These are phyloP conservation scores for Fusarium albidum DNA, from an alignment of 2,329 filamentous ascomycete species.

Conservation along the genomic window DNA sequence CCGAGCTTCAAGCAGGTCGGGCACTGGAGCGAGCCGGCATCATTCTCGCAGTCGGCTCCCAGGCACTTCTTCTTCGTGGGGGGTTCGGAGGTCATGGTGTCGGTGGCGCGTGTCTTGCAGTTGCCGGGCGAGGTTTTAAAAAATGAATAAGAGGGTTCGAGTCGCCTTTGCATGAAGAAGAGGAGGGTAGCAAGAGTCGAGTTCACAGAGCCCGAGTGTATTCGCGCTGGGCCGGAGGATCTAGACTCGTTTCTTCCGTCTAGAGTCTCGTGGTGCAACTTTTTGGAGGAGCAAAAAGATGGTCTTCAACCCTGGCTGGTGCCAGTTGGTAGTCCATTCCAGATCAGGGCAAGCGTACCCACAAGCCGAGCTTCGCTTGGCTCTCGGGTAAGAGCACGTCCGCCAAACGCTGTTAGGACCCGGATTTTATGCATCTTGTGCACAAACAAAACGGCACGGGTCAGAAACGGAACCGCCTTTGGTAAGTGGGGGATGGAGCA, in stretches of 20 bases:
- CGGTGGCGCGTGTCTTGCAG: conserved; percentile 1
- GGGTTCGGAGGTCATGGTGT: conserved; percentile 58
- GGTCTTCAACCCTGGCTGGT: conserved; percentile 20
- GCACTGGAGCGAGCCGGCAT: conserved; percentile 87
- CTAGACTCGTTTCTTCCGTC: neutral
- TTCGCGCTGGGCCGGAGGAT: neutral
- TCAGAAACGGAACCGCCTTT: no score
- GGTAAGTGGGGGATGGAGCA: no score
- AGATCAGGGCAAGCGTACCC: conserved; percentile 23
- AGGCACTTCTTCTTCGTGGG: conserved; percentile 74
- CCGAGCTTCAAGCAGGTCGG: conserved; percentile 93
- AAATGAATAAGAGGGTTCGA: neutral
- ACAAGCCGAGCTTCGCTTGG: neutral
- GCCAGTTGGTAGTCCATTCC: conserved; percentile 18
- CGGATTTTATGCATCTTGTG: conserved; percentile 22
- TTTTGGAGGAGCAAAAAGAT: conserved; percentile 35
- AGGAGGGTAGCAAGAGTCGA: neutral
- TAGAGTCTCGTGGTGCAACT: conserved; percentile 30
- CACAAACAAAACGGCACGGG: neutral
- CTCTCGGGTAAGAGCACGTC: neutral
- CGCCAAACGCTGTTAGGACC: neutral
- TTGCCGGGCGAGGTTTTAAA: neutral
- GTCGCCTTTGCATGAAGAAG: neutral
- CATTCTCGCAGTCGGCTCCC: conserved; percentile 84
- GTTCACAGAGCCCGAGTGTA: neutral